Conservation (phyloP, 176 grass and related monocot species). For the Microstegium vimineum region DNA sequence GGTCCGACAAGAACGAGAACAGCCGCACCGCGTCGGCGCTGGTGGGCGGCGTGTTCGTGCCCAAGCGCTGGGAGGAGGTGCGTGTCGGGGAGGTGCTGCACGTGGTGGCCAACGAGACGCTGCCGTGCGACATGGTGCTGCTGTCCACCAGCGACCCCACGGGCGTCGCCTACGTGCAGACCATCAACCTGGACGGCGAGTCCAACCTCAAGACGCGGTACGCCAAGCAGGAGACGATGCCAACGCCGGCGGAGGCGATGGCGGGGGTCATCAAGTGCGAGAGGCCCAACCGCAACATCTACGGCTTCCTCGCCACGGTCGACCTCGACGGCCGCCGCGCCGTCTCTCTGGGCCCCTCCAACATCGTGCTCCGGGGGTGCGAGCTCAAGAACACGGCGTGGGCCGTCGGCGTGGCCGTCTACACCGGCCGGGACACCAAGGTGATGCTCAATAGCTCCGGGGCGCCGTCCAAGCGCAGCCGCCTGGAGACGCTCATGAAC, state of each 20-base stretch:
- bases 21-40: conserved; percentile 40
- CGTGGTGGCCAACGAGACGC: conserved; percentile 54
- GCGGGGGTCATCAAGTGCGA: conserved; percentile 72
- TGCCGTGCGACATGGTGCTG: conserved; percentile 94
- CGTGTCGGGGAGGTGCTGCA: conserved; percentile 67
- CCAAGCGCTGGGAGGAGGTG: conserved; percentile 71
- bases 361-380: conserved; percentile 82
- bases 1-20: conserved; percentile 82
- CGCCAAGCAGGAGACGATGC: conserved; percentile 76
- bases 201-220: conserved; percentile 96
- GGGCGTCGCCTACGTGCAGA: conserved; percentile 86
- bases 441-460: conserved; percentile 95
- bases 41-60: conserved; percentile 42
- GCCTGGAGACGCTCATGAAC: conserved; percentile 76
- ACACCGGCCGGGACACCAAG: conserved; percentile 87
- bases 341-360: conserved; percentile 70
- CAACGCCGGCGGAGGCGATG: conserved; percentile 29
- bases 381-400: conserved; percentile 92
- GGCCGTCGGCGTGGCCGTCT: conserved; percentile 73
- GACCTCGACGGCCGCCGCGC: conserved; percentile 51
- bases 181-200: conserved; percentile 97
- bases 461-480: conserved; percentile 89
- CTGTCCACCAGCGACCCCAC: conserved; percentile 87
- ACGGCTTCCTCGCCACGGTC: conserved; percentile 78
- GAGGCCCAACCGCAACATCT: conserved; percentile 86